A percentile compares a stretch with the other conserved stretches of the same genome.
These are phyloP conservation scores for Xylaria multiplex DNA, from an alignment of 2,329 filamentous ascomycete genomes.

Conservation along the genomic window DNA sequence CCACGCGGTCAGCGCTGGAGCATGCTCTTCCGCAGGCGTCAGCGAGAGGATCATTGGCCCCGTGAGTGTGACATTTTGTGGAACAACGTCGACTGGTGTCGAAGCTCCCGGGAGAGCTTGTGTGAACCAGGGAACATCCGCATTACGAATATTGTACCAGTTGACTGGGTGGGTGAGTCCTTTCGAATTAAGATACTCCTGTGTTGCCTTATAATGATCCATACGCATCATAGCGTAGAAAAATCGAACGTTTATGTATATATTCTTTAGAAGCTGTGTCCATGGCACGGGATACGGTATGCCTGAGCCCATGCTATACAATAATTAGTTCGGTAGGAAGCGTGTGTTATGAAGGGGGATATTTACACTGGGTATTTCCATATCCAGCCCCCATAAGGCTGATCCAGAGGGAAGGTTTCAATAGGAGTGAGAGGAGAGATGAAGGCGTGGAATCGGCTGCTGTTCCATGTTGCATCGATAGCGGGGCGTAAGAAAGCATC, in stretches of 20 bases:
- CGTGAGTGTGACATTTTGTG: slow-evolving; percentile 37
- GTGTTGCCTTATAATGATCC: slow-evolving; percentile 14
- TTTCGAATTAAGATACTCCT: slow-evolving; percentile 32
- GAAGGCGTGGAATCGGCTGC: slow-evolving; percentile 36
- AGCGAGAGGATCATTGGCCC: slow-evolving; percentile 37
- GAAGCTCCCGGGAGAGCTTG: slow-evolving; percentile 36
- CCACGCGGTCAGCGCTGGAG: slow-evolving; percentile 31
- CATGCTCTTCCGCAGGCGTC: slow-evolving; percentile 28
- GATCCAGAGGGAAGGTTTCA: slow-evolving; percentile 33
- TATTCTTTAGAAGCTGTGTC: slow-evolving; percentile 34
- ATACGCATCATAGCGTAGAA: slow-evolving; percentile 32
- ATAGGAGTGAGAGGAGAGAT: slow-evolving; percentile 34
- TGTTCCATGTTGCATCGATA: slow-evolving; percentile 37
- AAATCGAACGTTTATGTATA: slow-evolving; percentile 36
- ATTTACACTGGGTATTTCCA: slow-evolving; percentile 42
- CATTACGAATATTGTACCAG: slow-evolving; percentile 26
- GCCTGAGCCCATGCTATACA: slow-evolving; percentile 35
- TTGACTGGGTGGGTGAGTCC: slow-evolving; percentile 28
- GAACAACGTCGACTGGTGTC: slow-evolving; percentile 34
- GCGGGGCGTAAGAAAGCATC: slow-evolving; percentile 36
- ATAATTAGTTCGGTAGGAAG: not conserved
- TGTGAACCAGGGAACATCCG: slow-evolving; percentile 35
- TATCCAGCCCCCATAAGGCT: slow-evolving; percentile 33
- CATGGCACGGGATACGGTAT: slow-evolving; percentile 40
- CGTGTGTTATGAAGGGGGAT: not conserved